These are phyloP conservation scores for Trypanosoma brucei DNA, from an alignment of 208 protist genomes.

Conservation along the genomic window DNA sequence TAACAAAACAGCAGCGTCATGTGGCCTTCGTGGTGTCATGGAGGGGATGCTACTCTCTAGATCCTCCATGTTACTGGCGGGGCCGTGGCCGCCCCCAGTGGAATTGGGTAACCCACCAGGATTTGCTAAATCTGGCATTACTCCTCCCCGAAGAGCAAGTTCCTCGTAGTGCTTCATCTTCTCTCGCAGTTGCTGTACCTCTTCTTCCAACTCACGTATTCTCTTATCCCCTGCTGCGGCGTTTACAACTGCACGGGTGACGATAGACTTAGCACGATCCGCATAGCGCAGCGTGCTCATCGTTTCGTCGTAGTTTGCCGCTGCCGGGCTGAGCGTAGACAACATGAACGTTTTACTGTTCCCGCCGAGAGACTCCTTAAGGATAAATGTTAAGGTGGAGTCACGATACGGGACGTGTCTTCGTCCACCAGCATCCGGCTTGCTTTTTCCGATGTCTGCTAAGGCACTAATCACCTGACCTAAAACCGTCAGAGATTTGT, in stretches of 20 bases:
- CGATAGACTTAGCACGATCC: conserved; percentile 88
- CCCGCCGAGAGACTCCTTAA: conserved; percentile 88
- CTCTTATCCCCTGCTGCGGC: conserved; percentile 78
- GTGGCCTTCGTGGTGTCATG: conserved; percentile 6
- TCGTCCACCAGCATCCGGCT: neutral
- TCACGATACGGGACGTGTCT: conserved; percentile 83
- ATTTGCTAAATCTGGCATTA: neutral
- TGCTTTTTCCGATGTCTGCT: conserved; percentile 37
- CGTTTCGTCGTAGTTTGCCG: conserved; percentile 80
- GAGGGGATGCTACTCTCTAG: conserved; percentile 2
- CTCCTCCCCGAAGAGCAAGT: conserved; percentile 12
- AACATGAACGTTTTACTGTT: conserved; percentile 93
- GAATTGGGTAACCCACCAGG: neutral
- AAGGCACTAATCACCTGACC: conserved; percentile 90
- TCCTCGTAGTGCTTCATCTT: conserved; percentile 52
- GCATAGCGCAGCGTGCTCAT: conserved; percentile 90
- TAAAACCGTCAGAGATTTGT: conserved; percentile 84
- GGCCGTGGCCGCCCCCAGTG: neutral
- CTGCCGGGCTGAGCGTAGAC: conserved; percentile 78
- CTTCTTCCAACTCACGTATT: conserved; percentile 84
- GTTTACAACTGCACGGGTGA: conserved; percentile 85
- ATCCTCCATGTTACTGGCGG: conserved; percentile 5
- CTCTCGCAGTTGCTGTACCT: conserved; percentile 60
- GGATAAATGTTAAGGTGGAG: conserved; percentile 80
- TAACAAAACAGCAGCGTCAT: conserved; percentile 40